Conservation (phyloP, 805 yeast genomes). For the Kazachstania africana region DNA sequence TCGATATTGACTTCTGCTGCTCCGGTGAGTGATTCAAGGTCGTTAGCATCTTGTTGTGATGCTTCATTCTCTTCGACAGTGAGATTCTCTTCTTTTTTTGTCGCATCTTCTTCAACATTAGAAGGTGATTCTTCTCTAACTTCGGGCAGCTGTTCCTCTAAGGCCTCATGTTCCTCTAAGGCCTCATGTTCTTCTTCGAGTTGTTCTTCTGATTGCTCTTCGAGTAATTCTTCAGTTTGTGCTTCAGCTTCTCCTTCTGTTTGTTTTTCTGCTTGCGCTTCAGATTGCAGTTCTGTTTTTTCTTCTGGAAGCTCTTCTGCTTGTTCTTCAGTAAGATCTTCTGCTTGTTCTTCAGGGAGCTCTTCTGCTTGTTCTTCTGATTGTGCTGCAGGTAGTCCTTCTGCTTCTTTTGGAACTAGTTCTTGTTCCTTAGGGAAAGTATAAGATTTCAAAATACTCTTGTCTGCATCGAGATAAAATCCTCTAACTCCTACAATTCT, state of each 20-base stretch:
- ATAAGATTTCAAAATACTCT: conserved; percentile 32
- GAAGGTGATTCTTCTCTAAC: too few species aligned
- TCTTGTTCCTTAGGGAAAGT: conserved; percentile 27
- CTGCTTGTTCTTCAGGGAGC: conserved; percentile 1
- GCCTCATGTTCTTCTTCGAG: too few species aligned
- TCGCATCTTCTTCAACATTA: too few species aligned
- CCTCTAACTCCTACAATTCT: conserved; percentile 88
- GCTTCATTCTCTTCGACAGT: too few species aligned
- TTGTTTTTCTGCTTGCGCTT: conserved; percentile 1
- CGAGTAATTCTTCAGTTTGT: background rate
- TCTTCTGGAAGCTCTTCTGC: conserved; percentile 4
- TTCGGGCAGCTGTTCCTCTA: too few species aligned
- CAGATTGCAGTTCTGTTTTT: conserved; percentile 2
- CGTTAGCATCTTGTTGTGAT: too few species aligned
- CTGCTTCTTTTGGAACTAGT: conserved; percentile 2
- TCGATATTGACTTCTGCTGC: conserved; percentile 2
- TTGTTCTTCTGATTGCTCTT: conserved; percentile 3
- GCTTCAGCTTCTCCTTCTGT: conserved; percentile 8
- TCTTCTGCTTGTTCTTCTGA: conserved; percentile 2
- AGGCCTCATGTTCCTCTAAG: too few species aligned
- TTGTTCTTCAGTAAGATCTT: background rate
- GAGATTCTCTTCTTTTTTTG: too few species aligned
- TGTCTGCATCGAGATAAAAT: conserved; percentile 53
- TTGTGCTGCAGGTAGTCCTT: background rate
- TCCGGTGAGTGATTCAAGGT: too few species aligned